Base-by-base conservation (phyloP, 441 rosid genomes). In the Aleurites moluccanus region DNA sequence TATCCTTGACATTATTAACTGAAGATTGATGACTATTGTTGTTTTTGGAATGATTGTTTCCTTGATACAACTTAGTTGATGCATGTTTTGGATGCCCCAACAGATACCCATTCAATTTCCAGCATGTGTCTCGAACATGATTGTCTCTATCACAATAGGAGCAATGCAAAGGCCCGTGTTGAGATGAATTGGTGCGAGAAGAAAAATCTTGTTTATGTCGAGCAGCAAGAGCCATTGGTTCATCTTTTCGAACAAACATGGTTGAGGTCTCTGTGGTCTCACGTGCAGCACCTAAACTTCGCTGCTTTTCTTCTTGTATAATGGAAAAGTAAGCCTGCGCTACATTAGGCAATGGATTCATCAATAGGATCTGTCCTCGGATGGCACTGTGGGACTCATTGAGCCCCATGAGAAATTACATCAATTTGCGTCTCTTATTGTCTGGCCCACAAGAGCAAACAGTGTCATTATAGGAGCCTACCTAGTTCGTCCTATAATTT, bases 401-500 rank as follows among this genome's bases (percentile, higher is more conserved):
- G 3, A 35, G 6, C 35, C 27, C 67, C 49, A 64, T 64, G 18
- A 64, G 27, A 9, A 64, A 64, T 64, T 64, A 15, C 67, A 64
- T 64, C 13, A 64, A 35, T 35, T 64, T 64, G 20, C 38, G 20
- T 15, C 64, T 60, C 7, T 60, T 60, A 60, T 28, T 10, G 1
- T 60, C 64, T 4, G 20, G 10, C 7, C 64, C 64, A 60, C 64
- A 60, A 27, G 64, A 0, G 6, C 64, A 60, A 27, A 27, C 20
- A 3, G 3, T 10, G 15, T 64, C 67, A 64, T 64, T 35, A 38
- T 64, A 64, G 16, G 49, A 64, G 8, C 47, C 14, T 35, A 64
- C 4, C n/a, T n/a, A n/a, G n/a, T 64, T 38, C 67, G 38, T 64
- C 67, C 67, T 27, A 64, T 38, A 64, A 64, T 35, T 35, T 38